Evolutionary conservation across 306 rosid genomes (phyloP).

Genomic region (Macrotyloma uniflorum): DNA sequence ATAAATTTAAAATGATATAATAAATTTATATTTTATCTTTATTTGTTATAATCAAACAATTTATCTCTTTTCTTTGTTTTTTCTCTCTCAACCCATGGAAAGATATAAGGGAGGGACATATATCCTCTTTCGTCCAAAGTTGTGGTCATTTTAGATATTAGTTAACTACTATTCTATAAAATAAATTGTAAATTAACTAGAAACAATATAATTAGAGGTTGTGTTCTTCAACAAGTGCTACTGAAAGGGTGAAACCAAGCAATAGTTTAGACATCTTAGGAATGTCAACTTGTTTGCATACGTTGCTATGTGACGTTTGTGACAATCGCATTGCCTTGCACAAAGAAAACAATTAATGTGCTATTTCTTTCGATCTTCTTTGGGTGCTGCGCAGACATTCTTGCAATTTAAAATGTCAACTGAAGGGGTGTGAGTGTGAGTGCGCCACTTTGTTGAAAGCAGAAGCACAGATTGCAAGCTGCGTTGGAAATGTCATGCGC

Average conservation of each 20-base stretch:
- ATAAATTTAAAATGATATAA: too few species aligned
- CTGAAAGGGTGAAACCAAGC: background rate
- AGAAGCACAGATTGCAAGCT: background rate
- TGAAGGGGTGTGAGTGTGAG: background rate
- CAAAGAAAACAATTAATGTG: background rate
- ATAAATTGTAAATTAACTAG: too few species aligned
- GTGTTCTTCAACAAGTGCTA: too few species aligned
- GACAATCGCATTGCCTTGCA: background rate
- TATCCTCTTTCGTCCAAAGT: too few species aligned
- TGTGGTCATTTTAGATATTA: too few species aligned
- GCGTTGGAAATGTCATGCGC: background rate
- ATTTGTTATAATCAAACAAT: too few species aligned
- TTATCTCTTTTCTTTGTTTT: too few species aligned
- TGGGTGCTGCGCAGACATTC: background rate
- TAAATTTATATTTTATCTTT: too few species aligned
- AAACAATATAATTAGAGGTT: too few species aligned
- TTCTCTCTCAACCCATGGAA: too few species aligned
- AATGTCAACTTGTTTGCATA: background rate
- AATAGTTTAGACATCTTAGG: background rate
- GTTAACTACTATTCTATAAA: too few species aligned
- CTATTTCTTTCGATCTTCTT: background rate
- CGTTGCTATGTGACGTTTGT: background rate
- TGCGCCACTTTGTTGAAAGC: background rate
- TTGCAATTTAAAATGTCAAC: background rate
- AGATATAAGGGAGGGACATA: too few species aligned